Base-by-base conservation (phyloP, 2,329 filamentous ascomycete genomes). In the Beauveria sp. region DNA sequence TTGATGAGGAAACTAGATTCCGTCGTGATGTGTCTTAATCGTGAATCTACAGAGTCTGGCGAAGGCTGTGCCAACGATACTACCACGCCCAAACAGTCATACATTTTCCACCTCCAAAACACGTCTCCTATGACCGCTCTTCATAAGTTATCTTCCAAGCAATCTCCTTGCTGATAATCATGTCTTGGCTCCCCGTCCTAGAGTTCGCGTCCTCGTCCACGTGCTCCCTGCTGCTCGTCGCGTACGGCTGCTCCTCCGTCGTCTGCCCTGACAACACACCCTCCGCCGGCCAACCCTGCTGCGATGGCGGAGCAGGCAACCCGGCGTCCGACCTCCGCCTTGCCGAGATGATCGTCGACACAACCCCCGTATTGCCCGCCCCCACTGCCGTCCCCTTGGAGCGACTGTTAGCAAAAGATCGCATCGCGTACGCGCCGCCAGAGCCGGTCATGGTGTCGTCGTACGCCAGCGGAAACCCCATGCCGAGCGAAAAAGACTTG, bases 111-210 rank as follows among this genome's bases (percentile, higher is more conserved):
- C 53, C 6, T 1, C 14, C 38, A 14, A 26, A 24, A 45, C 5
- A 30, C 28, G 28, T 3, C 28, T 9, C 20, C 34, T 45, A 56
- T 26, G 50, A 20, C 16, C 43, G 60, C 6, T 56, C 46, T 20
- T 64, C 63, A 51, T 63, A 63, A 3, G 61, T 63, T 26, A 64
- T 56, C n/a, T 55, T 58, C 63, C 63, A 64, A 16, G 52, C 58
- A 18, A 66, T 45, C 47, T 65, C 63, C 38, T 66, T 65, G 30
- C 58, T 65, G 51, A 66, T 66, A 22, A 66, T 66, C 62, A 66
- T 60, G 18, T 66, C 64, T 43, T 64, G 61, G 28, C 64, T 66
- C 2, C 64, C 63, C 10, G 60, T 62, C 22, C 64, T 56, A 1
- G 64, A 64, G n/a, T 30, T 43, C 10, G 22, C 28, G 18, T 63